Base-by-base conservation (phyloP, 169 alveolate genomes). In the Cryptosporidium ryanae region DNA sequence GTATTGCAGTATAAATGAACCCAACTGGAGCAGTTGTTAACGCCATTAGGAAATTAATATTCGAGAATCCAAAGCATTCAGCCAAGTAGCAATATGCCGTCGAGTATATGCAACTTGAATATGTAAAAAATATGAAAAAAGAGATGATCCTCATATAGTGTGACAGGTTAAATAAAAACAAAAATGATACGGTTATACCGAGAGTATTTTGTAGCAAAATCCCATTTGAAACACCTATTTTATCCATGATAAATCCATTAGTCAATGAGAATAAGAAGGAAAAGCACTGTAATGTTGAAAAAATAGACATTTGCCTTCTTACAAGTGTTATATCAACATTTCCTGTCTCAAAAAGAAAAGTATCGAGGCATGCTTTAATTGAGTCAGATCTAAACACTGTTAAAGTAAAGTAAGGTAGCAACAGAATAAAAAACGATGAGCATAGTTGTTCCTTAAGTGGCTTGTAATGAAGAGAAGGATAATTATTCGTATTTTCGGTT, bases 31-130 rank as follows among this genome's bases (percentile, higher is more conserved):
- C 87, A 23, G 87, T 76, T 44, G 71, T 76, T 43, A 76, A 43
- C 31, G 87, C 87, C 87, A 76, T 76, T 48, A 76, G 23, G 32
- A 76, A 76, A 76, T 76, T 76, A 44, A 76, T 76, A 59, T 76
- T 76, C 2, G 87, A 61, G 48, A 76, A 76, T 18, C 87, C 87
- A 59, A 76, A 76, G 17, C 87, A 76, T 76, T 76, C 71, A 13
- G 65, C 76, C 64, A 76, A 76, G 59, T 76, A 76, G 34, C 87
- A 76, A 44, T 76, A 76, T 57, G 87, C 87, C 2, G 87, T 44
- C 13, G 87, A 55, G 46, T 76, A 76, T 32, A 76, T 76, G 13
- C 87, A 76, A 48, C 87, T 76, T 7, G 76, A 32, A 23, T 76
- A 76, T 21, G 71, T 27, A 59, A 76, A 76, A 61, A 59, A 76